These are phyloP conservation scores for Emydomyces testavorans DNA, from an alignment of 2,329 filamentous ascomycete genomes.

Conservation along the genomic window DNA sequence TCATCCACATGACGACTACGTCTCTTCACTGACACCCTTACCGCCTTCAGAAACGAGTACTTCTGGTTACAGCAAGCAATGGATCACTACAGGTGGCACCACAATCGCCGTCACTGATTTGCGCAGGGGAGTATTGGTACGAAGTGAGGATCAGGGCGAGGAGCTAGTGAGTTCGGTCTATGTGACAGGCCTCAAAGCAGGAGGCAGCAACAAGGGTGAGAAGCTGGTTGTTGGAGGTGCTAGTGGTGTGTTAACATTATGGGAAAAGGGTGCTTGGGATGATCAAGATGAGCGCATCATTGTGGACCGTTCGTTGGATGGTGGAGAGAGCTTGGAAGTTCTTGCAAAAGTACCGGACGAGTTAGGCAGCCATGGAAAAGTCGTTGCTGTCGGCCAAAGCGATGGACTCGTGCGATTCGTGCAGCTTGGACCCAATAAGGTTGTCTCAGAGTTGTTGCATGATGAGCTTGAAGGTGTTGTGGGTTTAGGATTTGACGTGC, in stretches of 20 bases:
- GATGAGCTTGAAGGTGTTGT: constrained; percentile 81
- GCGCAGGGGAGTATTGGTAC: constrained; percentile 70
- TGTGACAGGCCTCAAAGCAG: constrained; percentile 61
- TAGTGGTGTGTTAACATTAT: constrained; percentile 74
- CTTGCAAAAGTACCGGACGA: constrained; percentile 60
- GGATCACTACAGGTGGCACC: constrained; percentile 83
- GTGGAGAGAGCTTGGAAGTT: constrained; percentile 71
- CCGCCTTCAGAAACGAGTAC: constrained; percentile 70
- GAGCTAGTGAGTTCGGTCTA: constrained; percentile 74
- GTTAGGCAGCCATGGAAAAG: constrained; percentile 50
- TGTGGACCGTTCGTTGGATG: constrained; percentile 51
- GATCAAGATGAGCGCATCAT: constrained; percentile 85
- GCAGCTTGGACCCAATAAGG: constrained; percentile 59
- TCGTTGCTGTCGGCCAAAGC: constrained; percentile 67
- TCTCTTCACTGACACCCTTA: constrained; percentile 75
- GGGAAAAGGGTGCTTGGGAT: constrained; percentile 91
- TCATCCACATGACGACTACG: constrained; percentile 81
- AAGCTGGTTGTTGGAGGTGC: constrained; percentile 67
- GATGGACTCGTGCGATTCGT: constrained; percentile 71
- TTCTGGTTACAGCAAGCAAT: constrained; percentile 84
- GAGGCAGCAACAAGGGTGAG: constrained; percentile 56
- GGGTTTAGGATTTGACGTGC: constrained; percentile 70
- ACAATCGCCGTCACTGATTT: constrained; percentile 85
- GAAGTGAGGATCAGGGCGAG: constrained; percentile 90
- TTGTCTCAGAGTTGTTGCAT: constrained; percentile 58